Base-by-base conservation (phyloP, 192 early-diverging fungal species). In the Backusella westeae region DNA sequence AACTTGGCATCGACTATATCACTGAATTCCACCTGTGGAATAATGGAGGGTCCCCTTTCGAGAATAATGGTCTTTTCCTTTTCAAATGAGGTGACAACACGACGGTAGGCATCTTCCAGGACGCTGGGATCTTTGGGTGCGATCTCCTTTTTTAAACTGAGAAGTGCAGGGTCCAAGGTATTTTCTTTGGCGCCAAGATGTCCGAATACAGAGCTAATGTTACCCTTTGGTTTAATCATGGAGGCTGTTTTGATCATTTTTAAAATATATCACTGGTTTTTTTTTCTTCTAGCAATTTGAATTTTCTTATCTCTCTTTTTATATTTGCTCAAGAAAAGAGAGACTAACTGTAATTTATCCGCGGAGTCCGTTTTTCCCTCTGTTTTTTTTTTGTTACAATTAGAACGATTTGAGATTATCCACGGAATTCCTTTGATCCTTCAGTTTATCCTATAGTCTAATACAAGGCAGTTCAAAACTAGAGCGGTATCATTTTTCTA, bases 191-290 rank as follows among this genome's bases (percentile, higher is more conserved):
- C 77, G 6, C 77, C 77, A 17, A 78, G 38, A 5, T 75, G 74
- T 7, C 72, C 38, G 19, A 78, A 78, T 2, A 74, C 77, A 69
- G 77, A 78, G 14, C 36, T 69, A 9, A 78, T 78, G 26, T 78
- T 53, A 21, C 77, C 77, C 34, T 75, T 75, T 34, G 74, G 1
- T 42, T 75, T 75, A 4, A 38, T 8, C n/a, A 56, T 56, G 21
- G 67, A 69, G 38, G 67, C n/a, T 2, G n/a, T 9, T 21, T 38
- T 69, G 17, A 39, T 69, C 19, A 36, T 69, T 35, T n/a, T 39
- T 23, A 17, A 15, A 52, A 52, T 44, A 14, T 44, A 14, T 44
- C 17, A 3, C 32, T 44, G 49, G 29, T 56, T 26, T 59, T 10
- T 59, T 21, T 56, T 26, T 59, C 4, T 59, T 21, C n/a, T 59